These are phyloP conservation scores for Yarrowia porcina DNA, from an alignment of 805 yeast species.

Conservation along the genomic window DNA sequence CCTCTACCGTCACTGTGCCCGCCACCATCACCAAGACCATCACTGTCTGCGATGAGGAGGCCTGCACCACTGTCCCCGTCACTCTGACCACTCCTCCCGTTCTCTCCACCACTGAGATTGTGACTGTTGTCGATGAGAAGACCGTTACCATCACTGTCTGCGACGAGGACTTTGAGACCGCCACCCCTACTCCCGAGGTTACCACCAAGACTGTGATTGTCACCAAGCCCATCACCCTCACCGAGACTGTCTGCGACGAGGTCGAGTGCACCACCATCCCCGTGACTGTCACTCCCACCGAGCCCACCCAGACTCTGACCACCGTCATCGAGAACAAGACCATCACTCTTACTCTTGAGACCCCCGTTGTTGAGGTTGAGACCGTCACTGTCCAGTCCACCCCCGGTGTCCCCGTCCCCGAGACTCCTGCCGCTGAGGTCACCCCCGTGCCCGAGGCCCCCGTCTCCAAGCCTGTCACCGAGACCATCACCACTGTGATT, in stretches of 20 bases:
- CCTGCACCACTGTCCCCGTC: not conserved
- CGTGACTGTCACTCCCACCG: not conserved
- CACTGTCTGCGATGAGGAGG: not conserved
- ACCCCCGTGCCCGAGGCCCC: not conserved
- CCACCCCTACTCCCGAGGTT: not conserved
- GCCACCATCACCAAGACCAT: conserved; percentile 4
- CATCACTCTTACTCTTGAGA: not conserved
- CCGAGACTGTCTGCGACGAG: conserved; percentile 9
- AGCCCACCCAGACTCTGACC: not conserved
- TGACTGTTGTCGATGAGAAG: not conserved
- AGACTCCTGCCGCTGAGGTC: not conserved
- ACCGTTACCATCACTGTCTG: not conserved
- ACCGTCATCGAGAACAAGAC: not conserved
- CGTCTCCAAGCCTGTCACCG: not conserved
- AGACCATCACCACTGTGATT: not conserved
- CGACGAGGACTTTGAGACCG: not conserved
- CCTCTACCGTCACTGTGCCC: not conserved
- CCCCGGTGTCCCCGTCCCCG: not conserved
- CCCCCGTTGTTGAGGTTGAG: not conserved
- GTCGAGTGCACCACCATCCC: not conserved
- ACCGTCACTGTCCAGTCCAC: not conserved
- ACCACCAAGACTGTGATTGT: not conserved
- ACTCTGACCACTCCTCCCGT: not conserved
- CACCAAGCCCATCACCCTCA: not conserved
- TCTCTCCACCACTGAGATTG: not conserved